phyloP scores from a whole-genome alignment of 2,329 filamentous ascomycete species.

The Colletotrichum chlorophyti region DNA sequence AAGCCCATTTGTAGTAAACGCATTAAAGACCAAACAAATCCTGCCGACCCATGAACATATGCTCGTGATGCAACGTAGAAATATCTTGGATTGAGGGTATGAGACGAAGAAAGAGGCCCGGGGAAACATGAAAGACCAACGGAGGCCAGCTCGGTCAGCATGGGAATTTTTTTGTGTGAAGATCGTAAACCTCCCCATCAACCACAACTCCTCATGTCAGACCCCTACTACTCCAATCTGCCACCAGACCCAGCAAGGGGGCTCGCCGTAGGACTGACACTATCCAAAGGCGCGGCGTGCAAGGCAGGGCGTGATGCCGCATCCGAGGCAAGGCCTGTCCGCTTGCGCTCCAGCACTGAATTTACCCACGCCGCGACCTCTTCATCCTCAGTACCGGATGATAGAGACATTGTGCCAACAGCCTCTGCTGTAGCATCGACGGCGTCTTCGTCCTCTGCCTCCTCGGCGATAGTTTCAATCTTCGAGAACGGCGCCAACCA shows the following conservation, averaged over 20 bases:
- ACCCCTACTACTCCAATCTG: background rate
- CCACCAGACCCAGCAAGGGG: constrained; percentile 33
- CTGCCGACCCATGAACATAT: constrained; percentile 6
- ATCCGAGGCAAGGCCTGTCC: constrained; percentile 57
- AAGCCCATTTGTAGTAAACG: too few species aligned
- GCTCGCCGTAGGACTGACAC: constrained; percentile 63
- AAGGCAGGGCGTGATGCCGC: constrained; percentile 76
- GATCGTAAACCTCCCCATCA: constrained; percentile 11
- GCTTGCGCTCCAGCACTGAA: constrained; percentile 71
- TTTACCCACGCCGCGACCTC: constrained; percentile 91
- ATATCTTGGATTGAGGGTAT: constrained; percentile 28
- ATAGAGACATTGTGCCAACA: constrained; percentile 51
- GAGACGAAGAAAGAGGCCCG: constrained; percentile 12
- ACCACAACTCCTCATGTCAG: constrained; percentile 23
- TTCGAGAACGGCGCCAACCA: constrained; percentile 83
- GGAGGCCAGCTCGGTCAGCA: constrained; percentile 26
- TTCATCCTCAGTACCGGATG: constrained; percentile 63
- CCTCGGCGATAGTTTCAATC: constrained; percentile 76
- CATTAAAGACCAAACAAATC: background rate
- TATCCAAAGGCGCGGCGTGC: constrained; percentile 85
- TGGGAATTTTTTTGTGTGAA: constrained; percentile 7
- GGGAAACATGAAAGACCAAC: constrained; percentile 18
- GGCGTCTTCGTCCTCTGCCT: constrained; percentile 67
- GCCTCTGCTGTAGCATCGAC: constrained; percentile 51
- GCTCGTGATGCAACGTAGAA: constrained; percentile 27